Percentiles rank a stretch among this genome's conserved stretches.
Conservation (phyloP, 768 basidiomycete genomes). For the Coprinopsis marcescibilis region DNA sequence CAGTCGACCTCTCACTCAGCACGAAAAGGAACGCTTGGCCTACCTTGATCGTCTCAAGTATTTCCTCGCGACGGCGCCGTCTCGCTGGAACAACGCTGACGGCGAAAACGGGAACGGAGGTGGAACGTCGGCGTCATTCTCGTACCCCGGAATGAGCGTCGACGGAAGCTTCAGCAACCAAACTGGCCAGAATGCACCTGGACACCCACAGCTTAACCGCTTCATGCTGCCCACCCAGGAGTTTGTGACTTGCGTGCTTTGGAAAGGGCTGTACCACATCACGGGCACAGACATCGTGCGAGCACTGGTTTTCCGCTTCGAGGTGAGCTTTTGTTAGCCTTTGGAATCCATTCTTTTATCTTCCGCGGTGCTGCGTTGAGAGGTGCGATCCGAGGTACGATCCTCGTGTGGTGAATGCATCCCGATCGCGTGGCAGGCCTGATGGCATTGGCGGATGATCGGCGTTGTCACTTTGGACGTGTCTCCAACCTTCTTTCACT, state of each 20-base stretch:
- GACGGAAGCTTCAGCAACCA: conserved; percentile 19
- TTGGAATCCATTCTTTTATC: conserved; percentile 3
- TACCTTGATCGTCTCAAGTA: conserved; percentile 81
- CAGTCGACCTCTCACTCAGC: conserved; percentile 50
- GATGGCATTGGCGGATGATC: too few species aligned
- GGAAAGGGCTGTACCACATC: conserved; percentile 89
- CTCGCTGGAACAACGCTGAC: conserved; percentile 52
- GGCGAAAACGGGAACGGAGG: conserved; percentile 23
- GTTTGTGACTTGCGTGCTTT: conserved; percentile 86
- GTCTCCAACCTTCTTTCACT: neutral
- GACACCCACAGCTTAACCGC: conserved; percentile 76
- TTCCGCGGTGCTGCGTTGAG: neutral
- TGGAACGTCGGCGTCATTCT: conserved; percentile 17
- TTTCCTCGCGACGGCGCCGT: conserved; percentile 83
- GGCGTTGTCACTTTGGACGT: neutral
- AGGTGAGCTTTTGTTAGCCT: conserved; percentile 38
- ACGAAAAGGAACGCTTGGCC: conserved; percentile 67
- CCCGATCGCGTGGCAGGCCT: neutral
- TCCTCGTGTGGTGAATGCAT: too few species aligned
- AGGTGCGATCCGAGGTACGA: too few species aligned
- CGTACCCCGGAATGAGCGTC: conserved; percentile 14
- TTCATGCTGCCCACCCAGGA: conserved; percentile 86
- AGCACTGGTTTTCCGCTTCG: conserved; percentile 90
- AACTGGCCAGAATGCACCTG: conserved; percentile 38
- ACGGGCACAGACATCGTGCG: conserved; percentile 97